phyloP scores from a whole-genome alignment of 768 basidiomycete species.

The Cubamyces sp. region DNA sequence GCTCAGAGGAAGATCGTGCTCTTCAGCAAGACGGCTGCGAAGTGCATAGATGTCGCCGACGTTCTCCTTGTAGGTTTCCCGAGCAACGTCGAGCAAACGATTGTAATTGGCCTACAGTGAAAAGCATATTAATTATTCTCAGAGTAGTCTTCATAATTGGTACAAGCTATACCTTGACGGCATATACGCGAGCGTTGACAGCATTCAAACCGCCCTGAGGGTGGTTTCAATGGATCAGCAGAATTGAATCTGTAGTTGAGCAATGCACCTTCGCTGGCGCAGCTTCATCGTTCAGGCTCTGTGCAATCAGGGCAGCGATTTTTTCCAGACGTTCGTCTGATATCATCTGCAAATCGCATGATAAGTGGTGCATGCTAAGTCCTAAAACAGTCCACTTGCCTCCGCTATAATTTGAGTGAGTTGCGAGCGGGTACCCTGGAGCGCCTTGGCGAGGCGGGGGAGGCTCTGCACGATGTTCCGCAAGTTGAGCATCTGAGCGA shows the following conservation, averaged over 20 bases:
- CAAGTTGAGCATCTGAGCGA: conserved; percentile 80
- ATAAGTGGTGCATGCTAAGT: no score
- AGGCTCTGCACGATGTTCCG: conserved; percentile 72
- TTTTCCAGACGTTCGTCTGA: conserved; percentile 69
- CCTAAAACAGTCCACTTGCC: conserved; percentile 40
- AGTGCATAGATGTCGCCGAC: conserved; percentile 83
- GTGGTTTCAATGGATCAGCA: neutral
- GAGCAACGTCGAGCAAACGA: conserved; percentile 88
- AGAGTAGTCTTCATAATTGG: neutral
- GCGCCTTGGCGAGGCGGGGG: conserved; percentile 62
- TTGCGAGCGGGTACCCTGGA: conserved; percentile 59
- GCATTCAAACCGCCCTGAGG: conserved; percentile 69
- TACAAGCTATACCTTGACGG: conserved; percentile 61
- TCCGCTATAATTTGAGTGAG: conserved; percentile 65
- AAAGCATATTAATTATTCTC: neutral
- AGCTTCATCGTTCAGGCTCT: conserved; percentile 75
- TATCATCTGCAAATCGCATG: conserved; percentile 56
- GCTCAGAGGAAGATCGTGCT: conserved; percentile 65
- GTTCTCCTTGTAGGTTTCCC: conserved; percentile 94
- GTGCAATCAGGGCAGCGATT: conserved; percentile 62
- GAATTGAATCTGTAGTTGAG: neutral
- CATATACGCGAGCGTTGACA: conserved; percentile 84
- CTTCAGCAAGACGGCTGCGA: conserved; percentile 58
- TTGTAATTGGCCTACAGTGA: conserved; percentile 68
- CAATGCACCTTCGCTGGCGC: conserved; percentile 58